Evolutionary conservation across 2,329 filamentous ascomycete species (phyloP), one percentile per base, ranked within the genome.

Genomic region (Fusarium haematococcum): DNA sequence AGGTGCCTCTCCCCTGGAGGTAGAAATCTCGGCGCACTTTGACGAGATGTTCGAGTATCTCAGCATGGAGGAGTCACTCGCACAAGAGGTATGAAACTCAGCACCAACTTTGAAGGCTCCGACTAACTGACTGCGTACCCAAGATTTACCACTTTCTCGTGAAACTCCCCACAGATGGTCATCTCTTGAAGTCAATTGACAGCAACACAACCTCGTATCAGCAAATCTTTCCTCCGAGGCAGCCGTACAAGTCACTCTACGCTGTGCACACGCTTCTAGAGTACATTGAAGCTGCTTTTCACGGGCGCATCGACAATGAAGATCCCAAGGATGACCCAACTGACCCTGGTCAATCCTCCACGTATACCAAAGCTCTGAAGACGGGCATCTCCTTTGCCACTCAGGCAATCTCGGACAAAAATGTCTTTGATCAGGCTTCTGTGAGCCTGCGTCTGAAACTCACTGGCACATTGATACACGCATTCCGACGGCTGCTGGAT

Each of bases 1-100:
- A 61, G 90, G 85, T 59, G 89, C 85, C 56, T 91, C 85, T 71
- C 88, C 85, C 39, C 88, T 98, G 4, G 95, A 98, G 79, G 88
- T 90, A 14, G 94, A 96, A 77, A 91, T 98, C 25, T 85, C 97
- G 75, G 88, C 91, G 67, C 94, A 97, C 81, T 97, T 98, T 78
- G 89, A 94, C 63, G 91, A 96, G 70, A 84, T 99, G 27, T 98
- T 97, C 88, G 89, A 91, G 50, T 93, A 96, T 78, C 87, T 98
- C 63, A 91, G 91, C 73, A 89, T 95, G 84, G 89, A 94, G 52
- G 91, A 95, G 68, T 86, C 85, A 59, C 84, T 95, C 48, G 91
- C 93, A 8, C 86, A 89, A 78, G 91, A 94, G 85, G 91, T 93
- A 85, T 75, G 83, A 20, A 68, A 14, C 23, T 7, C 14, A 6